Base-by-base conservation (phyloP, 2,329 filamentous ascomycete species). In the Chrysosporium keratinophilum region DNA sequence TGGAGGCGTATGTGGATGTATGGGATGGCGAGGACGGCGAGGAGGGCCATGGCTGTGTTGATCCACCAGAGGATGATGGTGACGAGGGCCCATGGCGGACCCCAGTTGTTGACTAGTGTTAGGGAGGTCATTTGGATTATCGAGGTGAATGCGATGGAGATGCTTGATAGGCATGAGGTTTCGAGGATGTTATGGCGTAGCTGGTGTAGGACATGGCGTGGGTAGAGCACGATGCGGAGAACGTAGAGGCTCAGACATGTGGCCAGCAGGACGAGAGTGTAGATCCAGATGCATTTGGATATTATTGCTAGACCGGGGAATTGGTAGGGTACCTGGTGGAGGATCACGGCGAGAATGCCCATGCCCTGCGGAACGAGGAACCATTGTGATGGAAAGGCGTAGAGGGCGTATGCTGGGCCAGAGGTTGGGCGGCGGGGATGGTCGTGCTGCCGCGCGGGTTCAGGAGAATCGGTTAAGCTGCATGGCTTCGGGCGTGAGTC, bases 41-140 rank as follows among this genome's bases (percentile, higher is more conserved):
- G 9, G 1, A 69, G 49, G 5, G 69, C 65, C 43, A 72, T 61
- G 1, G 51, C 61, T 2, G 65, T 63, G 19, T 65, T 63, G 12
- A 70, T 63, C 70, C 71, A 74, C 71, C 71, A 74, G 23, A 74
- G 63, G 14, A 71, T 59, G 55, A 66, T 70, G 4, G 65, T 61
- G 19, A 62, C 58, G 7, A 69, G 39, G 2, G 64, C 64, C 59
- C 61, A 63, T 10, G 60, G 58, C 11, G 52, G 47, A 15, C 62
- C 60, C 57, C 64, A 67, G 50, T 66, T 63, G 34, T 62, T 45
- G 4, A 69, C 62, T 1, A 62, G 59, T 37, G 58, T 80, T 60
- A 91, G 77, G 39, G 81, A 84, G 63, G 94, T 82, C 55, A 69
- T 63, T 12, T 70, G 58, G 31, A 65, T 62, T 45, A 70, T 67